Evolutionary conservation across 2,329 filamentous ascomycete species (phyloP).

Genomic region (Fusarium sp.): DNA sequence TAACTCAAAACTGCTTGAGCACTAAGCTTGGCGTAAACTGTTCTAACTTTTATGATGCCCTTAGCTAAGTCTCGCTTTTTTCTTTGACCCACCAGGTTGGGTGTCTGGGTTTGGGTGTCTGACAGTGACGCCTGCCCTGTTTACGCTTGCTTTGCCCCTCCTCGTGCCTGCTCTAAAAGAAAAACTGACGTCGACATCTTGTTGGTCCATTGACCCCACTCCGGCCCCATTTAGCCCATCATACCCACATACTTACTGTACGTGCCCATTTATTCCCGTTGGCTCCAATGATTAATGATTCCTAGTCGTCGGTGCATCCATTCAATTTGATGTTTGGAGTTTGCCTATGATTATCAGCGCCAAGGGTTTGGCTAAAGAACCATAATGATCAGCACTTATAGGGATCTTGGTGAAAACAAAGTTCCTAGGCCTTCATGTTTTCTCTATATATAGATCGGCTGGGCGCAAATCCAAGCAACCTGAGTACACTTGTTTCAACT

Average conservation of each 20-base stretch:
- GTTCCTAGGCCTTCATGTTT: neutral
- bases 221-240: conserved; percentile 5
- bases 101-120: neutral
- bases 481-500: neutral
- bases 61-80: too few species aligned
- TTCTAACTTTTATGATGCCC: too few species aligned
- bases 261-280: conserved; percentile 10
- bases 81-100: too few species aligned
- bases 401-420: neutral
- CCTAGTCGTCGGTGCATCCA: neutral
- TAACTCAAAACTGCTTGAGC: accelerated
- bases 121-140: conserved; percentile 17
- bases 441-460: neutral
- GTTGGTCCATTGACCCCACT: conserved; percentile 36
- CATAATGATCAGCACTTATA: neutral
- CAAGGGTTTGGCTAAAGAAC: neutral
- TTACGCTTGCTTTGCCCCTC: conserved; percentile 17
- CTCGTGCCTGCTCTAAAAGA: conserved; percentile 11
- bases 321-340: neutral
- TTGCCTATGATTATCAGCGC: neutral
- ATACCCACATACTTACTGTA: conserved; percentile 18
- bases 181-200: conserved; percentile 31
- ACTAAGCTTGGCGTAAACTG: too few species aligned
- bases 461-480: neutral
- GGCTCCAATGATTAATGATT: neutral